Percentiles rank a stretch among this genome's conserved stretches.
Conservation (phyloP, 176 grass and related monocot species). For the Phragmites australis region DNA sequence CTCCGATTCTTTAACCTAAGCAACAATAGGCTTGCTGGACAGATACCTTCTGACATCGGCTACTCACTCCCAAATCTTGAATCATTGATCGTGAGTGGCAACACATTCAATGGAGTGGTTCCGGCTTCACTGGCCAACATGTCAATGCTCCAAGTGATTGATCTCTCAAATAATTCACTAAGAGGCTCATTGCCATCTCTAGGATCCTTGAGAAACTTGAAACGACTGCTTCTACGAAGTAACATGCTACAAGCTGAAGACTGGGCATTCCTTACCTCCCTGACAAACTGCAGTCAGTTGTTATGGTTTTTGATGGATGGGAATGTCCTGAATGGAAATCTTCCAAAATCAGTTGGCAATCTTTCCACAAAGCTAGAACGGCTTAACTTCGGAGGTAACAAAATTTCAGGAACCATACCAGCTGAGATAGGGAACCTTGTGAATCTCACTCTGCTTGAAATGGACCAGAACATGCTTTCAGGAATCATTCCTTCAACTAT, state of each 20-base stretch:
- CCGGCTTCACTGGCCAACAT: constrained; percentile 29
- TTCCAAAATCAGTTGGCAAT: constrained; percentile 29
- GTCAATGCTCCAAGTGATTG: constrained; percentile 2
- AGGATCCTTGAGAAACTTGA: constrained; percentile 17
- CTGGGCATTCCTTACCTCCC: constrained; percentile 27
- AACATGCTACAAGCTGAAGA: not conserved
- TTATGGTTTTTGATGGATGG: not conserved
- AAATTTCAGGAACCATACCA: constrained; percentile 38
- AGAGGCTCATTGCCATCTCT: constrained; percentile 1
- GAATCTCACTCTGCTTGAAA: constrained; percentile 36
- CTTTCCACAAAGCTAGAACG: constrained; percentile 24
- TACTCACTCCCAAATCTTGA: constrained; percentile 16
- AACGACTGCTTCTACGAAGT: not conserved
- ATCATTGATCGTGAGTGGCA: not conserved
- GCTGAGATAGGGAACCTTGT: constrained; percentile 40
- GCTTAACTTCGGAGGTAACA: constrained; percentile 13
- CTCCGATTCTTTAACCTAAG: not conserved
- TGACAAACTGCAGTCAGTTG: constrained; percentile 32
- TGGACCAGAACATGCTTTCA: constrained; percentile 54
- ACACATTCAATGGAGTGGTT: not conserved
- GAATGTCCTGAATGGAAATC: constrained; percentile 1
- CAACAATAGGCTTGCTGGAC: not conserved
- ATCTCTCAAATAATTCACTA: constrained; percentile 17
- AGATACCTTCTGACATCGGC: constrained; percentile 16
- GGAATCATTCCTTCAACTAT: constrained; percentile 50